These are phyloP conservation scores for Dionaea muscipula DNA, from an alignment of 179 eudicot species.

Conservation along the genomic window DNA sequence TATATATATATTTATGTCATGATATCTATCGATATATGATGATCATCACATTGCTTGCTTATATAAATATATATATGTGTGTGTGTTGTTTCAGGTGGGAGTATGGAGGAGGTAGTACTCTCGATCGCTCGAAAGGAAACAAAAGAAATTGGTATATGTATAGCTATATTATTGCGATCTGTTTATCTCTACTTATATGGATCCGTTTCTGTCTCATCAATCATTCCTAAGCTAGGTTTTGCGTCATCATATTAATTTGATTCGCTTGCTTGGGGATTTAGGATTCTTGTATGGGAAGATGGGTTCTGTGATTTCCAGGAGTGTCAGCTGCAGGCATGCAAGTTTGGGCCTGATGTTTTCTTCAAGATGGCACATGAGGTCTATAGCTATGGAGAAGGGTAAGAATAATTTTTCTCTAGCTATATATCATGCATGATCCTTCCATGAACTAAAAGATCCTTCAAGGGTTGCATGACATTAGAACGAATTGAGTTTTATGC, in stretches of 20 bases:
- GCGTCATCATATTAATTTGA: too few relatives aligned
- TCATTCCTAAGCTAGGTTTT: too few relatives aligned
- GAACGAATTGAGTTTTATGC: too few relatives aligned
- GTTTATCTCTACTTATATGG: too few relatives aligned
- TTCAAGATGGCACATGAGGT: conserved; percentile 48
- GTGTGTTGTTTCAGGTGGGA: conserved; percentile 26
- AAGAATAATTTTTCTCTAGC: conserved; percentile 29
- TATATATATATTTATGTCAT: background rate
- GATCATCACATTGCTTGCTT: background rate
- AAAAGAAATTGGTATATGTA: conserved; percentile 33
- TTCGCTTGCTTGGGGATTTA: conserved; percentile 1
- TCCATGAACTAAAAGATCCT: too few relatives aligned
- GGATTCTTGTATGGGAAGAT: conserved; percentile 49
- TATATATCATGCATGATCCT: too few relatives aligned
- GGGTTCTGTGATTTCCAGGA: conserved; percentile 35
- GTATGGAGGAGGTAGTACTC: conserved; percentile 34
- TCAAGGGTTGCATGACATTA: too few relatives aligned
- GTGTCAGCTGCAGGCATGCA: conserved; percentile 21
- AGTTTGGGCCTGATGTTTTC: conserved; percentile 37
- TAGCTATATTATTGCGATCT: too few relatives aligned
- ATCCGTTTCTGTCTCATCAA: too few relatives aligned
- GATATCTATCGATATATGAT: background rate
- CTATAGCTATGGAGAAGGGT: conserved; percentile 47
- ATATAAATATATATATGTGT: background rate
- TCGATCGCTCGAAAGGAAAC: conserved; percentile 41